Conservation (phyloP, 179 eudicot genomes). For the Heliamphora pulchella region DNA sequence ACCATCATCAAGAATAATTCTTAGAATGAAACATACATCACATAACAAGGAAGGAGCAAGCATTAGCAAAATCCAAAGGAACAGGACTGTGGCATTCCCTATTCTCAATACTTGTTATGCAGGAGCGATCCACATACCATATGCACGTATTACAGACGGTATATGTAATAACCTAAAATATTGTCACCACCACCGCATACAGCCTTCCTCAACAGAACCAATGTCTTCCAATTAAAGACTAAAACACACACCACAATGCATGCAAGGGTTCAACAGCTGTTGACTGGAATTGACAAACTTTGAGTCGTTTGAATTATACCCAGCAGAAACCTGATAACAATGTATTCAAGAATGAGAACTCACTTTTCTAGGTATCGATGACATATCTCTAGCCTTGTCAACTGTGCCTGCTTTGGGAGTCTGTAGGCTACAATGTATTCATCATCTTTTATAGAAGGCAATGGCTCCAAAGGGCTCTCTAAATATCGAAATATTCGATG, state of each 20-base stretch:
- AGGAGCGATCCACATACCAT: not conserved
- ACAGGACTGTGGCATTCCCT: not conserved
- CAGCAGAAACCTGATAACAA: not conserved
- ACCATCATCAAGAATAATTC: not conserved
- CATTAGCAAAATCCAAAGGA: not conserved
- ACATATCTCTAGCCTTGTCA: conserved; percentile 65
- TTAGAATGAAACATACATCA: not conserved
- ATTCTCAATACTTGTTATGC: no score
- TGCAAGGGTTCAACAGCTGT: not conserved
- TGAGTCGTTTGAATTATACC: not conserved
- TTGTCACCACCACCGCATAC: not conserved
- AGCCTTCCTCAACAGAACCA: not conserved
- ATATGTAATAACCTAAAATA: not conserved
- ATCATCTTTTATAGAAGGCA: conserved; percentile 73
- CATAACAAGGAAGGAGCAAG: no score
- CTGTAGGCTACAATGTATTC: conserved; percentile 87
- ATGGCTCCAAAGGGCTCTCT: conserved; percentile 51
- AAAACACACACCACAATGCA: not conserved
- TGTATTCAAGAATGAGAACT: conserved; percentile 20
- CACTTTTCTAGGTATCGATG: conserved; percentile 66
- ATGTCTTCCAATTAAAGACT: conserved; percentile 5
- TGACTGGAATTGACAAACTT: not conserved
- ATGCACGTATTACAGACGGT: not conserved
- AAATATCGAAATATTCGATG: conserved; percentile 60
- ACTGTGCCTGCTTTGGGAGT: conserved; percentile 42